These are phyloP conservation scores for Aureobasidium melanogenum DNA, from an alignment of 2,329 filamentous ascomycete species.

Conservation along the genomic window DNA sequence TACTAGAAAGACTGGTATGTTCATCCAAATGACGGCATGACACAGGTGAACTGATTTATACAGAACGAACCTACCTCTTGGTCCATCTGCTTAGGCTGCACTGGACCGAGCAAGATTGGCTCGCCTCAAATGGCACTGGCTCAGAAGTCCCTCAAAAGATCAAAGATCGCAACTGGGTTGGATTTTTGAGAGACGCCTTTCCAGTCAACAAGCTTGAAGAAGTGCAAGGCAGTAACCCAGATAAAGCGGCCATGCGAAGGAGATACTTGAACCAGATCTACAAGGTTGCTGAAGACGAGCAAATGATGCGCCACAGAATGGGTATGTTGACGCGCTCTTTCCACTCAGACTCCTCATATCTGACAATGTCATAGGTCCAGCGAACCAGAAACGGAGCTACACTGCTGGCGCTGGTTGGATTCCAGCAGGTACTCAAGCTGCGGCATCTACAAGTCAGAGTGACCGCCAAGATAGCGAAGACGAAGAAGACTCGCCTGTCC, in stretches of 20 bases:
- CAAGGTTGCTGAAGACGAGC: constrained; percentile 1
- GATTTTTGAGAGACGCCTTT: constrained; percentile 8
- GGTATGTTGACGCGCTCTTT: neutral
- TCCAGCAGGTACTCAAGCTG: neutral
- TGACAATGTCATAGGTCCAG: neutral
- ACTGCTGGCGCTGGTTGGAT: constrained; percentile 6
- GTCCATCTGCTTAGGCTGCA: constrained; percentile 11
- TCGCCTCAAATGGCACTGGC: neutral
- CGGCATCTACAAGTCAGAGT: neutral
- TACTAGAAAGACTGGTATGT: constrained; percentile 54
- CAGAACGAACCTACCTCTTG: constrained; percentile 10
- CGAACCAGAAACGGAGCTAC: neutral
- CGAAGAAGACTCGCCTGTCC: neutral
- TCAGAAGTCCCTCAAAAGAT: constrained; percentile 7
- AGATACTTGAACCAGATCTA: constrained; percentile 10
- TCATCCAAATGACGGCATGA: neutral
- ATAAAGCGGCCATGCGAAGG: constrained; percentile 3
- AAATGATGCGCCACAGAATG: constrained; percentile 1
- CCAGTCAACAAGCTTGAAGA: constrained; percentile 6
- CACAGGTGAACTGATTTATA: neutral
- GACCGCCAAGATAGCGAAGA: neutral
- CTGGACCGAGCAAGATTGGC: constrained; percentile 11
- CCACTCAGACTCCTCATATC: neutral
- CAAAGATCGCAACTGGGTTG: constrained; percentile 5
- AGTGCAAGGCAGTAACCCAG: constrained; percentile 4